Percentiles rank a stretch among this genome's conserved stretches.
These are phyloP conservation scores for Macrophomina tecta DNA, from an alignment of 2,329 filamentous ascomycete species.

Conservation along the genomic window DNA sequence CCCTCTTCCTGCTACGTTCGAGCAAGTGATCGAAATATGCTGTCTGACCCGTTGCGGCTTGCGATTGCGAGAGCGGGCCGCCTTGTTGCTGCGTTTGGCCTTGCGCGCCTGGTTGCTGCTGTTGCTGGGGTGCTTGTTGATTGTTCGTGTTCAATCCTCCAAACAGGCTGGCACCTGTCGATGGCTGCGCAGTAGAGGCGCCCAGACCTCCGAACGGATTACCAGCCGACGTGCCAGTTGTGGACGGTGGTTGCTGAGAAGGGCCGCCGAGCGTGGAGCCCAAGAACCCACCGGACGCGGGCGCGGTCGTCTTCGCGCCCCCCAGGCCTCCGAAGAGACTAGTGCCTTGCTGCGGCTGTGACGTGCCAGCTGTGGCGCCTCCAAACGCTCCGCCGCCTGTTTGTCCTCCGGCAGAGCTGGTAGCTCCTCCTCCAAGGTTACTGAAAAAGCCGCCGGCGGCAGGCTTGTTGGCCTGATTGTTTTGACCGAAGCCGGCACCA, in stretches of 20 bases:
- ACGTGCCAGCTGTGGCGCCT: not conserved
- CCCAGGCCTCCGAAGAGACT: conserved; percentile 13
- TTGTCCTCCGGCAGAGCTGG: conserved; percentile 10
- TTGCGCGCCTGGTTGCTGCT: conserved; percentile 37
- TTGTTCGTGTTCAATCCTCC: conserved; percentile 38
- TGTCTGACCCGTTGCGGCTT: conserved; percentile 49
- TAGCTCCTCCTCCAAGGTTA: conserved; percentile 28
- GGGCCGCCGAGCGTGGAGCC: conserved; percentile 19
- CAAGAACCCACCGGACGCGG: conserved; percentile 15
- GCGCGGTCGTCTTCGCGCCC: conserved; percentile 16
- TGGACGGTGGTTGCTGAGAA: conserved; percentile 27
- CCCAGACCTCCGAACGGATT: conserved; percentile 27
- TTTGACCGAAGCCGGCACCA: conserved; percentile 36
- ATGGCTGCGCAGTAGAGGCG: conserved; percentile 7
- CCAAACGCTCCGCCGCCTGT: conserved; percentile 20
- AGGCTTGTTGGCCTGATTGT: conserved; percentile 34
- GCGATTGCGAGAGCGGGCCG: conserved; percentile 42
- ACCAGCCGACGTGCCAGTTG: conserved; percentile 31
- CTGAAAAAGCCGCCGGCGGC: conserved; percentile 39
- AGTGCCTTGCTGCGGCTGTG: conserved; percentile 6
- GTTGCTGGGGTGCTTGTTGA: conserved; percentile 39
- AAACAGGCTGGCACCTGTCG: conserved; percentile 9
- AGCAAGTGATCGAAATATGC: conserved; percentile 70
- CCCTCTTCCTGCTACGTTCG: conserved; percentile 70
- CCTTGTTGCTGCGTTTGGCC: conserved; percentile 35